Conservation (phyloP, 495 filamentous ascomycete genomes). For the Penicillium mononematosum region DNA sequence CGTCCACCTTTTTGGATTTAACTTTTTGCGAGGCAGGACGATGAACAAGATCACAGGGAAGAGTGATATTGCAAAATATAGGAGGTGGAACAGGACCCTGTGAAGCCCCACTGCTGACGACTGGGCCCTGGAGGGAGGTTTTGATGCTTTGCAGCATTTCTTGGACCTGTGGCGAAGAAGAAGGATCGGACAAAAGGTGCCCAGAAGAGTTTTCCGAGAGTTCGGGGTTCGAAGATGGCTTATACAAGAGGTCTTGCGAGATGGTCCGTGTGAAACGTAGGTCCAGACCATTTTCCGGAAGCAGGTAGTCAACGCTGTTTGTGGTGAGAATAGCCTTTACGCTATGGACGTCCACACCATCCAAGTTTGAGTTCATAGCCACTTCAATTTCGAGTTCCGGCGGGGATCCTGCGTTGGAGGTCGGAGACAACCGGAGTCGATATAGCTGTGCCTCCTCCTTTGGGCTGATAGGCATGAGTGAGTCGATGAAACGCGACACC, state of each 20-base stretch:
- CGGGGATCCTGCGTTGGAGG: constrained; percentile 21
- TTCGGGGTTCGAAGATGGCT: background rate
- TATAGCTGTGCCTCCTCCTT: constrained; percentile 17
- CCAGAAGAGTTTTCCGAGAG: constrained; percentile 31
- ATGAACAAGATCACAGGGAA: constrained; percentile 25
- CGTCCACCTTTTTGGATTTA: background rate
- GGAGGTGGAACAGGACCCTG: constrained; percentile 25
- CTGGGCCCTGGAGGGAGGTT: constrained; percentile 17
- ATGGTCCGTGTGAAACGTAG: constrained; percentile 43
- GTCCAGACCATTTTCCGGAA: constrained; percentile 42
- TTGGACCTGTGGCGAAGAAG: constrained; percentile 6
- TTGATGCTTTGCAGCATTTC: constrained; percentile 23
- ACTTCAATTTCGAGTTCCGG: constrained; percentile 42
- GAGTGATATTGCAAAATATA: constrained; percentile 31
- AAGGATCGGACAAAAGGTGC: constrained; percentile 20
- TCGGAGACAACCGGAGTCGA: constrained; percentile 37
- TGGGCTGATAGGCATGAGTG: constrained; percentile 16
- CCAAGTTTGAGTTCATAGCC: constrained; percentile 5
- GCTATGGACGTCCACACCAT: constrained; percentile 21
- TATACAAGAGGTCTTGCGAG: constrained; percentile 26
- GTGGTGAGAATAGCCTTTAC: constrained; percentile 33
- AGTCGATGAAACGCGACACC: constrained; percentile 29
- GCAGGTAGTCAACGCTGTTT: constrained; percentile 41
- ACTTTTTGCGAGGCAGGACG: background rate
- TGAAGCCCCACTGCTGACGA: constrained; percentile 8